Base-by-base conservation (phyloP, 2,329 filamentous ascomycete species). In the Aspergillus uvarum region DNA sequence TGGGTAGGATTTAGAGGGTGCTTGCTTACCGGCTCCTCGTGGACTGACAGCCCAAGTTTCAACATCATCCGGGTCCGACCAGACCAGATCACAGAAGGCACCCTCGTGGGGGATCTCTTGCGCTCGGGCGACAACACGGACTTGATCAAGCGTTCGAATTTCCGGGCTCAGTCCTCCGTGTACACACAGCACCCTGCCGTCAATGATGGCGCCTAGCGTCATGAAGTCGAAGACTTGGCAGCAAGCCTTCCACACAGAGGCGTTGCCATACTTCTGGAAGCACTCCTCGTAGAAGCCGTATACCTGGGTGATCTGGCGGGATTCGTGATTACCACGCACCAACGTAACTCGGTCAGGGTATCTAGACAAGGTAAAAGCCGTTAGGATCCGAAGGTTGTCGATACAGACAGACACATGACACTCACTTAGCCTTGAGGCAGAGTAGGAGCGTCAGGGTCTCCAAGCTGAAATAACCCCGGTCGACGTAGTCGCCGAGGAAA, bases 241-340 rank as follows among this genome's bases (percentile, higher is more conserved):
- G 74, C 89, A 91, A 54, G 87, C 88, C 76, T 91, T 91, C 89
- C 89, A 91, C 56, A 91, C 89, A 32, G 87, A 89, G 6, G 89
- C 88, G 74, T 90, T 91, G 61, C 88, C 88, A 69, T 91, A 91
- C 72, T 91, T 91, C 67, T 88, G 86, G 67, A 89, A 83, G 70
- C 89, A 91, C 72, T 91, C 89, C 71, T 91, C 89, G 75, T 91
- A 91, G 75, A 91, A 91, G 31, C 89, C 89, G 72, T 91, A 91
- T 14, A 91, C 89, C 72, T 90, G 88, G 14, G 89, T 91, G 67
- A 91, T 91, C 73, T 91, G 89, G 49, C 89, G 86, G 47, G 88
- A 90, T 72, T 91, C 89, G 74, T 91, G 88, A 69, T 91, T 91
- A 38, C 89, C 89, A 55, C 89, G 86, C 32, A 91, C 87, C 31